Evolutionary conservation across 768 basidiomycete species (phyloP).

Genomic region (Trametes punicea): DNA sequence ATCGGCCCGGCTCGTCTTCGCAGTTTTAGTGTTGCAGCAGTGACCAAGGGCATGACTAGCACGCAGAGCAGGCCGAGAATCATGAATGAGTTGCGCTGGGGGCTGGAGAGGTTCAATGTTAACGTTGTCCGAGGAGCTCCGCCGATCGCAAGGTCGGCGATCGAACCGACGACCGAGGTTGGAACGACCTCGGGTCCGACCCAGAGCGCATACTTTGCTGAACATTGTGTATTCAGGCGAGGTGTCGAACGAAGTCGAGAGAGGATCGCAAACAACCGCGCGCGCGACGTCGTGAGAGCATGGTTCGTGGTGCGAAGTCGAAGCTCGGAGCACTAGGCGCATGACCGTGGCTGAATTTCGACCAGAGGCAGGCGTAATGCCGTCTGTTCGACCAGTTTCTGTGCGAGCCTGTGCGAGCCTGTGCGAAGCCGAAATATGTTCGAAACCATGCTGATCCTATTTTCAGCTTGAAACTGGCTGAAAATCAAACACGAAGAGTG

Average conservation of each 20-base stretch:
- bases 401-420: too few species aligned
- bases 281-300: constrained; percentile 26
- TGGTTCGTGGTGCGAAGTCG: constrained; percentile 27
- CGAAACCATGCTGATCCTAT: too few species aligned
- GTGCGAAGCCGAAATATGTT: too few species aligned
- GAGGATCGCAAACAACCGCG: constrained; percentile 33
- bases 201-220: constrained; percentile 34
- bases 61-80: constrained; percentile 12
- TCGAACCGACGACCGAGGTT: background rate
- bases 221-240: constrained; percentile 35
- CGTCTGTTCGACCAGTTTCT: too few species aligned
- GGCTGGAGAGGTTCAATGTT: constrained; percentile 2
- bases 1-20: background rate
- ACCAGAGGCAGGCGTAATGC: too few species aligned
- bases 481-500: too few species aligned
- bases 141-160: background rate
- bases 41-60: constrained; percentile 7
- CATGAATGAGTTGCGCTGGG: constrained; percentile 10
- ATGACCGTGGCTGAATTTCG: too few species aligned
- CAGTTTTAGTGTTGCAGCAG: background rate
- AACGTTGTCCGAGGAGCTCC: background rate
- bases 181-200: constrained; percentile 22
- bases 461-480: too few species aligned
- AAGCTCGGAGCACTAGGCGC: constrained; percentile 3
- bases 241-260: constrained; percentile 35